These are phyloP conservation scores for Anthostomella pinea DNA, from an alignment of 2,329 filamentous ascomycete genomes.

Conservation along the genomic window DNA sequence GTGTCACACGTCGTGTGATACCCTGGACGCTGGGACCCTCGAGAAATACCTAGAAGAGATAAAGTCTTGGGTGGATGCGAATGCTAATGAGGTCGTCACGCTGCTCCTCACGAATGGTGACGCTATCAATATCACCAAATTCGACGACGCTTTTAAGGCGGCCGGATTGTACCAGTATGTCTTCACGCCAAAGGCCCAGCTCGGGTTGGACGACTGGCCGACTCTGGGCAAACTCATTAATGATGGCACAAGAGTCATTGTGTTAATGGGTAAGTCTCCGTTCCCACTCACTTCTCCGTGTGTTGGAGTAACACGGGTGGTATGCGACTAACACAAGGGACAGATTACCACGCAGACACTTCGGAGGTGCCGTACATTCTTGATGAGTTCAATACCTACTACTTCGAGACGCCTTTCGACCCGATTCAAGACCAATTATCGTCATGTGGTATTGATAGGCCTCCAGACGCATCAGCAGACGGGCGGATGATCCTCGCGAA, in stretches of 20 bases:
- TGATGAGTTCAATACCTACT: slow-evolving; percentile 60
- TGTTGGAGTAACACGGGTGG: not conserved
- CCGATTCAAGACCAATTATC: slow-evolving; percentile 58
- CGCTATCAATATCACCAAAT: slow-evolving; percentile 51
- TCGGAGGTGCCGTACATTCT: slow-evolving; percentile 59
- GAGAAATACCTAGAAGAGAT: slow-evolving; percentile 53
- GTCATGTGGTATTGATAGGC: slow-evolving; percentile 64
- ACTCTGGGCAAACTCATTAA: slow-evolving; percentile 66
- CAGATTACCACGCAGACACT: slow-evolving; percentile 59
- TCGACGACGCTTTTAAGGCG: slow-evolving; percentile 51
- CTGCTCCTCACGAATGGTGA: slow-evolving; percentile 63
- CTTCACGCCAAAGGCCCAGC: slow-evolving; percentile 46
- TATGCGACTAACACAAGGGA: slow-evolving; percentile 17
- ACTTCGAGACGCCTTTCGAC: slow-evolving; percentile 73
- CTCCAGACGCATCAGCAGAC: slow-evolving; percentile 38
- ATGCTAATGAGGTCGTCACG: slow-evolving; percentile 61
- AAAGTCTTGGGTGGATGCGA: slow-evolving; percentile 56
- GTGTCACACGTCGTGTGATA: slow-evolving; percentile 62
- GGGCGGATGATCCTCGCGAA: slow-evolving; percentile 45
- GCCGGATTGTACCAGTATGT: slow-evolving; percentile 56
- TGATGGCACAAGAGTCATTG: slow-evolving; percentile 60
- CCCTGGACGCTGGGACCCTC: slow-evolving; percentile 58
- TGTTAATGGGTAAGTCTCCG: slow-evolving; percentile 60
- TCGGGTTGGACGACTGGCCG: slow-evolving; percentile 59
- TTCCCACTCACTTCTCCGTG: not conserved